phyloP scores from a whole-genome alignment of 768 basidiomycete species.

The Tylopilus vinaceipallidus region DNA sequence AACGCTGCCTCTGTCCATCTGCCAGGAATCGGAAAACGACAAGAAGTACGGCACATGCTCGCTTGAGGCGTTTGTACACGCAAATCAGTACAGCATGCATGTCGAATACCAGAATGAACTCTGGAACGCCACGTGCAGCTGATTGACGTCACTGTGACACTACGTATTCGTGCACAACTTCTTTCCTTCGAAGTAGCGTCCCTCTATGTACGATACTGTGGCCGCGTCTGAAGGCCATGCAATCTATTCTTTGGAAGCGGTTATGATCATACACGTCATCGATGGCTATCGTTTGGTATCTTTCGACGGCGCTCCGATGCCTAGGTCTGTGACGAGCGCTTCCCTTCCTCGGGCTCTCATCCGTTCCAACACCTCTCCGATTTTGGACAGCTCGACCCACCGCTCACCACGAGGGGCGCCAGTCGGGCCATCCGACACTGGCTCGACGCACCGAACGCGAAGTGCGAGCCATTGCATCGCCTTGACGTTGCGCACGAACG shows the following conservation, averaged over 20 bases:
- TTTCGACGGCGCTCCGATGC: conserved; percentile 49
- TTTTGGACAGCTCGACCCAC: conserved; percentile 69
- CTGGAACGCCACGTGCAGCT: conserved; percentile 39
- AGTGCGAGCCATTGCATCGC: conserved; percentile 80
- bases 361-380: conserved; percentile 66
- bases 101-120: conserved; percentile 30
- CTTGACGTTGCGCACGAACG: conserved; percentile 66
- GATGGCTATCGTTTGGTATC: not conserved
- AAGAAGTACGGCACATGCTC: conserved; percentile 37
- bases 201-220: no score
- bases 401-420: not conserved
- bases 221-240: no score
- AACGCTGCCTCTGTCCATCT: conserved; percentile 37
- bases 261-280: no score
- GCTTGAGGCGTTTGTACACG: conserved; percentile 32
- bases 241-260: no score
- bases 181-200: not conserved
- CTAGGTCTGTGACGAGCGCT: conserved; percentile 57
- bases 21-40: conserved; percentile 29
- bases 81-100: conserved; percentile 23
- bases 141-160: not conserved
- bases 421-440: conserved; percentile 5
- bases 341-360: conserved; percentile 60
- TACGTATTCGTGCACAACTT: no score
- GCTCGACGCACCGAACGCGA: conserved; percentile 58